Conservation (phyloP, 208 protist species). For the Blechomonas ayalai region DNA sequence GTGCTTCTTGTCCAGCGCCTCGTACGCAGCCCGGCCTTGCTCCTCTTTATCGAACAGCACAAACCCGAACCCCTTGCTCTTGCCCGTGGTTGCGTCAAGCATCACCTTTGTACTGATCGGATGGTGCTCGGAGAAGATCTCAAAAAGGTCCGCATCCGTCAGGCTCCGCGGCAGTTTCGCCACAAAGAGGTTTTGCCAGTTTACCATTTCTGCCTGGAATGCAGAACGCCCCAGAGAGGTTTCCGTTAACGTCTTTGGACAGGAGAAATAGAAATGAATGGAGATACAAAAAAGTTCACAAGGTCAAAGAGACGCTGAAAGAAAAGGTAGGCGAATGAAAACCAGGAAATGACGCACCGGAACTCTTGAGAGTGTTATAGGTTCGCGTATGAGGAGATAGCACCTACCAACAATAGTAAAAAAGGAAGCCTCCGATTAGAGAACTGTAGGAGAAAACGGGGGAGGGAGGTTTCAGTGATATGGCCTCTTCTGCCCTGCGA, state of each 20-base stretch:
- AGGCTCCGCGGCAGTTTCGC: conserved; percentile 91
- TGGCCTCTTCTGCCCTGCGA: too few relatives aligned
- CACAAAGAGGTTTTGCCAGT: conserved; percentile 95
- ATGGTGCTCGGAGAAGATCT: conserved; percentile 70
- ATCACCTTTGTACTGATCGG: conserved; percentile 88
- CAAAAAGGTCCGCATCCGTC: conserved; percentile 68
- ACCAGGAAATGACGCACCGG: too few relatives aligned
- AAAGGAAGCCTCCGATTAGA: too few relatives aligned
- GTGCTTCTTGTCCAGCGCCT: conserved; percentile 64
- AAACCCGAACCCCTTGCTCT: conserved; percentile 95
- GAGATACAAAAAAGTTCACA: too few relatives aligned
- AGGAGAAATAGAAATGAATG: conserved; percentile 4
- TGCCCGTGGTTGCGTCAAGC: conserved; percentile 85
- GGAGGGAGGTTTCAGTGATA: too few relatives aligned
- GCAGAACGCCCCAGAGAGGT: not conserved
- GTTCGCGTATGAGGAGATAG: too few relatives aligned
- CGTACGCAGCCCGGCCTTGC: conserved; percentile 63
- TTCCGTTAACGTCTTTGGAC: not conserved
- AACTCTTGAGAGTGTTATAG: too few relatives aligned
- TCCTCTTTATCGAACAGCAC: conserved; percentile 92
- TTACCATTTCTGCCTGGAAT: conserved; percentile 25
- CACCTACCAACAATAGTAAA: too few relatives aligned
- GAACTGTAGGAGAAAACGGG: too few relatives aligned
- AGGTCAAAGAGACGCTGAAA: too few relatives aligned
- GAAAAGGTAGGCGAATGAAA: too few relatives aligned